A percentile compares a stretch with the other conserved stretches of the same genome.
Evolutionary conservation across 768 basidiomycete genomes (phyloP).

Genomic region (Leccinum longicurvipes): DNA sequence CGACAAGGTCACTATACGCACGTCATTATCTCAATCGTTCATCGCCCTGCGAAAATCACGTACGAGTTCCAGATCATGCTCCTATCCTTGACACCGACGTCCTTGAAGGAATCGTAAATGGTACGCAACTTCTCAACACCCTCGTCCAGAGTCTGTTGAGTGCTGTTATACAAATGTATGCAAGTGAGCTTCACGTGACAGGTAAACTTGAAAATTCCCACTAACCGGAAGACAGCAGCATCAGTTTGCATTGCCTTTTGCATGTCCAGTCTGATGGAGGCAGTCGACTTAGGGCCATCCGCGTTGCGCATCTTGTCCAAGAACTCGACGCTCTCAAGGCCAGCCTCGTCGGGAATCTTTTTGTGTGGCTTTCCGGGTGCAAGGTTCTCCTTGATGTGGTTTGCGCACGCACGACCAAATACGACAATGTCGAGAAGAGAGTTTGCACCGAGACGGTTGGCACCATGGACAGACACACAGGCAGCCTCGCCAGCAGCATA

Average conservation of each 20-base stretch:
- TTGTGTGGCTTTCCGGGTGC: slow-evolving; percentile 91
- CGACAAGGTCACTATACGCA: slow-evolving; percentile 77
- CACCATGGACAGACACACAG: slow-evolving; percentile 97
- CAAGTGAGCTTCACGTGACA: slow-evolving; percentile 1
- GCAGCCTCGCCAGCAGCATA: slow-evolving; percentile 99
- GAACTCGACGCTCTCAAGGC: slow-evolving; percentile 78
- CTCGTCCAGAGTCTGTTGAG: slow-evolving; percentile 84
- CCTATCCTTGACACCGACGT: slow-evolving; percentile 95
- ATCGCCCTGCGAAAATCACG: slow-evolving; percentile 27
- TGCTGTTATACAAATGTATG: slow-evolving; percentile 43
- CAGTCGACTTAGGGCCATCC: slow-evolving; percentile 79
- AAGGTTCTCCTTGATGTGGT: slow-evolving; percentile 91
- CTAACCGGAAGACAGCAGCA: slow-evolving; percentile 92
- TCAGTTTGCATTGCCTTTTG: slow-evolving; percentile 99
- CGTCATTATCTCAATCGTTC: slow-evolving; percentile 7
- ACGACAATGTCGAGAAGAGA: slow-evolving; percentile 98
- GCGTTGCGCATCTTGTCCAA: slow-evolving; percentile 86
- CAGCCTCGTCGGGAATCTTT: slow-evolving; percentile 80
- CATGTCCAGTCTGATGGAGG: slow-evolving; percentile 91
- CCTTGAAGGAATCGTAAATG: slow-evolving; percentile 85
- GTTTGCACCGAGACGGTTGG: slow-evolving; percentile 99
- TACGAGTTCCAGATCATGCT: slow-evolving; percentile 99
- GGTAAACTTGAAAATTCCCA: not conserved
- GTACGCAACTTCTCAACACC: slow-evolving; percentile 83
- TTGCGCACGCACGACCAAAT: slow-evolving; percentile 98